Percentiles rank a stretch among this genome's conserved stretches.
Evolutionary conservation across 75 land plant species (phyloP).

Genomic region (Pinus taeda): DNA sequence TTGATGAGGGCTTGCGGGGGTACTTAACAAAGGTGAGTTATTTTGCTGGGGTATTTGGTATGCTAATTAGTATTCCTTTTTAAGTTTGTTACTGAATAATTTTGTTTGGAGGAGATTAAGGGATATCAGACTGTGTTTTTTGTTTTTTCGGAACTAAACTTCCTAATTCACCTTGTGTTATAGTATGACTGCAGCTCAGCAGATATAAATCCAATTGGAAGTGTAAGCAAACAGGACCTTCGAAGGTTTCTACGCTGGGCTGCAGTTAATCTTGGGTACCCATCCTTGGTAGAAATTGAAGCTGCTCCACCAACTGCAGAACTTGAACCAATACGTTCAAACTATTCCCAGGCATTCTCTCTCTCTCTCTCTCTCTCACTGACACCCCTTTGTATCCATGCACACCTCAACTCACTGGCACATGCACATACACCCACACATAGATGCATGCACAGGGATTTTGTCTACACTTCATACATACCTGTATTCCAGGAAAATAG

Average conservation of each 20-base stretch:
- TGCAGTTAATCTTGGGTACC: slow-evolving; percentile 72
- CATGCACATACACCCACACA: background rate
- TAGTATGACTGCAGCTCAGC: slow-evolving; percentile 99
- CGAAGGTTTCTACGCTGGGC: slow-evolving; percentile 92
- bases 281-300: slow-evolving; percentile 83
- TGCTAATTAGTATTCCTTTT: background rate
- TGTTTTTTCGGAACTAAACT: background rate
- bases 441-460: background rate
- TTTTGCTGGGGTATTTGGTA: background rate
- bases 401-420: background rate
- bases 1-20: slow-evolving; percentile 98
- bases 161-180: background rate
- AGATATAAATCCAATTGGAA: slow-evolving; percentile 98
- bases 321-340: slow-evolving; percentile 86
- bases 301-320: slow-evolving; percentile 99
- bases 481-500: too few species aligned
- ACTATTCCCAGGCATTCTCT: slow-evolving; percentile 71
- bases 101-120: background rate
- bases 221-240: slow-evolving; percentile 94
- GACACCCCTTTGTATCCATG: too few species aligned
- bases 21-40: slow-evolving; percentile 90
- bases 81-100: background rate
- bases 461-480: too few species aligned
- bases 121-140: background rate
- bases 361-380: background rate